Conservation (phyloP, 2,329 filamentous ascomycete species). For the Penicillium sp. region DNA sequence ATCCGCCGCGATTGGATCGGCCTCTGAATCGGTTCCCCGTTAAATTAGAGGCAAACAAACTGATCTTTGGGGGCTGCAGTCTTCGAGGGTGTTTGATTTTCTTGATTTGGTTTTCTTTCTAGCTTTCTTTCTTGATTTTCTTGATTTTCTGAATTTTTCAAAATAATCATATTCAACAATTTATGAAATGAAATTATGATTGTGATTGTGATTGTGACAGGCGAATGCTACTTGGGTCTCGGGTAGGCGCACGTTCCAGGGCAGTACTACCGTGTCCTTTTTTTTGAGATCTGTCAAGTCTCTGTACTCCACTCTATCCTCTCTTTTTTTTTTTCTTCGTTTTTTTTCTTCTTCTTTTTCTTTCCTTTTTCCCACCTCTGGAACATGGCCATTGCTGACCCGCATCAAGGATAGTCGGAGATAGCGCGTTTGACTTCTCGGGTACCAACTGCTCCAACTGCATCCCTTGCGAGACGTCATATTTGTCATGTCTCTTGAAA, state of each 20-base stretch:
- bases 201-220: not conserved
- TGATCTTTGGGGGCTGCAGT: not conserved
- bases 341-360: not conserved
- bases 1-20: constrained; percentile 3
- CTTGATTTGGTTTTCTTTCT: not conserved
- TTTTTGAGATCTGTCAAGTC: not conserved
- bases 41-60: constrained; percentile 15
- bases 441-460: constrained; percentile 10
- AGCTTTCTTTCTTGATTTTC: too few species aligned
- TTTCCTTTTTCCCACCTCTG: not conserved
- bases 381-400: constrained; percentile 12
- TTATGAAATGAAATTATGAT: not conserved
- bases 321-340: not conserved
- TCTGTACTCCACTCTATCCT: not conserved
- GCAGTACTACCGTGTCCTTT: constrained; percentile 19
- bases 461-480: constrained; percentile 10
- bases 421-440: constrained; percentile 14
- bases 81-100: too few species aligned
- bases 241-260: constrained; percentile 3
- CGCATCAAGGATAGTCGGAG: constrained; percentile 15
- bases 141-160: too few species aligned
- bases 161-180: too few species aligned
- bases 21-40: constrained; percentile 16
- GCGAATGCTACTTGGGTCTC: constrained; percentile 5
- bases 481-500: constrained; percentile 3